A percentile compares a stretch with the other conserved stretches of the same genome.
Evolutionary conservation across 257 asterid genomes (phyloP).

Genomic region (Penstemon newberryi): DNA sequence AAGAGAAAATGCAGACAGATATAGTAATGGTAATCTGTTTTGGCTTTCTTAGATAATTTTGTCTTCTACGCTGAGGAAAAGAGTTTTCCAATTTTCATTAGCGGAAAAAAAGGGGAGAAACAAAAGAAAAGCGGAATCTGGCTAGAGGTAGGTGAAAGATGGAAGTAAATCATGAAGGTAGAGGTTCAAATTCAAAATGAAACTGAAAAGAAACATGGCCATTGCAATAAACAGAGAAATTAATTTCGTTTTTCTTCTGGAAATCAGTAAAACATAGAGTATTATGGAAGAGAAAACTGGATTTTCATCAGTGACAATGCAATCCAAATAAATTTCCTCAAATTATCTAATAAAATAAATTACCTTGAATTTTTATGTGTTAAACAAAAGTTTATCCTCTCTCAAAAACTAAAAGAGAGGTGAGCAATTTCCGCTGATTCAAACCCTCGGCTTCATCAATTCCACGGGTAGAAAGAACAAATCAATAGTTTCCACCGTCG

Average conservation of each 20-base stretch:
- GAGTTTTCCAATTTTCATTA: no score
- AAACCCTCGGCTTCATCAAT: conserved; percentile 1
- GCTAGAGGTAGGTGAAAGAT: conserved; percentile 24
- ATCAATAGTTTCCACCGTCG: background rate
- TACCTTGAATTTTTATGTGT: conserved; percentile 26
- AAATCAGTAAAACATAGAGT: conserved; percentile 21
- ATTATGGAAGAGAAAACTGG: conserved; percentile 25
- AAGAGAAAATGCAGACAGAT: background rate
- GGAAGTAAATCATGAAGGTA: conserved; percentile 28
- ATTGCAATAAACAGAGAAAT: conserved; percentile 26
- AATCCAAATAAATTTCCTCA: conserved; percentile 20
- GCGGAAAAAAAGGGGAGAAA: background rate
- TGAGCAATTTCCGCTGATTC: conserved; percentile 32
- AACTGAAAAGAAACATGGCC: background rate
- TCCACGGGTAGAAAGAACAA: conserved; percentile 10
- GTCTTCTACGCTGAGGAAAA: background rate
- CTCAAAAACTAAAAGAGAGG: conserved; percentile 4
- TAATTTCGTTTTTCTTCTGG: conserved; percentile 11
- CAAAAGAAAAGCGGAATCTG: conserved; percentile 17
- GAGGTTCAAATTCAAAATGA: background rate
- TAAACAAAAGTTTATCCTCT: conserved; percentile 8
- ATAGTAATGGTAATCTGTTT: background rate
- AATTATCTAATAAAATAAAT: conserved; percentile 18
- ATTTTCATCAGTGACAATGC: conserved; percentile 28
- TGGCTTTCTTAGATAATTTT: conserved; percentile 14